Evolutionary conservation across 805 yeast genomes (phyloP), one percentile per base, ranked within the genome.

Genomic region (Deakozyma indianensis): DNA sequence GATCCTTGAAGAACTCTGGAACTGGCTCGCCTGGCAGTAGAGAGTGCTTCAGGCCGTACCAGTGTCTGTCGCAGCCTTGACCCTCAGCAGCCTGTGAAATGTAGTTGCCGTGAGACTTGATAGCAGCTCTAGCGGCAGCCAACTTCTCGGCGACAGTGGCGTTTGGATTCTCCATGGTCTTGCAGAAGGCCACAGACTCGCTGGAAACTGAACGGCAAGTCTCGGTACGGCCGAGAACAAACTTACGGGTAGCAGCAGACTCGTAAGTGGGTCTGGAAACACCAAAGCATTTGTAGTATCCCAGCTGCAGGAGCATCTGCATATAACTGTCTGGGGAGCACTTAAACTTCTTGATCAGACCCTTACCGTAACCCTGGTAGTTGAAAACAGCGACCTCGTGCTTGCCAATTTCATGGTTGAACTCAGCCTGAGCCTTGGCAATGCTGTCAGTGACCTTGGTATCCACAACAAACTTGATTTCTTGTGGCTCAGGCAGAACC

Each of bases 161-260:
- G 1, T 57, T 50, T 3, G 75, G 67, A 57, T 77, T 68, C 53
- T 78, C 70, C 85, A 94, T 84, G 28, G 82, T 76, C 58, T 74
- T 68, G 47, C 83, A 94, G 63, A 87, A 83, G 27, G 68, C 67
- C 42, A 74, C 68, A 22, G 86, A 74, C 59, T 82, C 94, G 44
- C 61, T 60, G 5, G 95, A 78, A 9, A 85, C 95, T 3, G 86
- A 68, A 57, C 98, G 75, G 50, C 92, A 86, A 22, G 96, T 83
- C 65, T 90, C 98, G 5, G 97, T 90, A 62, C 98, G 77, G 46
- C 98, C 98, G 57, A 75, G 78, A 58, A 77, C 81, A 64, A 72
- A 90, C 61, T 77, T 80, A 64, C 97, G 78, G 1, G 96, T 90
- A 20, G 97, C 85, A 2, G 96, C 96, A 44, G 95, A 80, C 65